A percentile compares a stretch with the other conserved stretches of the same genome.
Evolutionary conservation across 2,329 filamentous ascomycete species (phyloP).

Genomic region (Xylariaceae sp.): DNA sequence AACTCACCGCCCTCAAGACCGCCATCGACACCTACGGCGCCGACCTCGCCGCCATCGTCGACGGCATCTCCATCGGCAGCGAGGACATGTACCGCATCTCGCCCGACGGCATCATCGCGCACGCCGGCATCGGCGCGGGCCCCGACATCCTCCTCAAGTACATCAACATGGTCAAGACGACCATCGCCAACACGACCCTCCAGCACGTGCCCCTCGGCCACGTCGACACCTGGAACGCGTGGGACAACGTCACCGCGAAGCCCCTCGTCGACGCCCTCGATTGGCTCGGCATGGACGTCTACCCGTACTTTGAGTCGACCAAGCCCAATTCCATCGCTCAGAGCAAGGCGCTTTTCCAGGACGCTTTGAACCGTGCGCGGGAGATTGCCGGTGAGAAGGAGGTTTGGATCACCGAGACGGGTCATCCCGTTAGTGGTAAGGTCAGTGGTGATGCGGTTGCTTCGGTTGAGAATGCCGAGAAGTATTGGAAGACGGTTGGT

Average conservation of each 20-base stretch:
- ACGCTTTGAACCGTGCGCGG: conserved; percentile 57
- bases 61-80: conserved; percentile 78
- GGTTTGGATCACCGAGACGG: conserved; percentile 85
- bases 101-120: conserved; percentile 58
- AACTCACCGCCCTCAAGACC: conserved; percentile 64
- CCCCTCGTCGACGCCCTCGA: conserved; percentile 65
- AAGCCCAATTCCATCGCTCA: conserved; percentile 60
- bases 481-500: conserved; percentile 74
- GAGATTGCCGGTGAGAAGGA: conserved; percentile 58
- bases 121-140: conserved; percentile 56
- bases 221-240: conserved; percentile 85
- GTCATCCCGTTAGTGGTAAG: conserved; percentile 72
- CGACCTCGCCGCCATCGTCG: conserved; percentile 60
- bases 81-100: conserved; percentile 84
- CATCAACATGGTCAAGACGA: conserved; percentile 61
- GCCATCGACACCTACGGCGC: conserved; percentile 66
- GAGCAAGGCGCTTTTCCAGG: conserved; percentile 62
- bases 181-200: conserved; percentile 58
- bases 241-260: conserved; percentile 66
- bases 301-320: conserved; percentile 76
- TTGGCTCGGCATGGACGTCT: conserved; percentile 79
- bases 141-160: conserved; percentile 61
- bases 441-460: conserved; percentile 58
- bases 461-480: conserved; percentile 62
- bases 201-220: conserved; percentile 63